Conservation (phyloP, 2,329 filamentous ascomycete species). For the Sphaceloma murrayae region DNA sequence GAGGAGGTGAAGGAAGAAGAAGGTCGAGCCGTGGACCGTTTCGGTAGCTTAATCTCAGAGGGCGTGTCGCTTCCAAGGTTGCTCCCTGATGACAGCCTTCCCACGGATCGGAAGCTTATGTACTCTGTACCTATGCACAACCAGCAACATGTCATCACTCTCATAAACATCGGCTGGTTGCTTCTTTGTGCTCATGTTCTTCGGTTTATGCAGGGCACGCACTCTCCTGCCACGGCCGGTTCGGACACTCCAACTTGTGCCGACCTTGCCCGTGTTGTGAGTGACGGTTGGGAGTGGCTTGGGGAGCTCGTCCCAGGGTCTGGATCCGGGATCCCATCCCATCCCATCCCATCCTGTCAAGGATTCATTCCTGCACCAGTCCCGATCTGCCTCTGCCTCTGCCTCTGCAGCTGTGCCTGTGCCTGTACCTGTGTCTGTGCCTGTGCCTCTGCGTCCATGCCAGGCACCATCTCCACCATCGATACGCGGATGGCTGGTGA, state of each 20-base stretch:
- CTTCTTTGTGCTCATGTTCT: background rate
- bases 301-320: slow-evolving; percentile 8
- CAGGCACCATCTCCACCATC: background rate
- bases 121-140: background rate
- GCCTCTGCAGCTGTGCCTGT: background rate
- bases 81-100: background rate
- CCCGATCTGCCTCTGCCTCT: slow-evolving; percentile 6
- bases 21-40: slow-evolving; percentile 14
- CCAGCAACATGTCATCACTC: slow-evolving; percentile 6
- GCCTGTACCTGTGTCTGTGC: too few relatives aligned
- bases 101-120: slow-evolving; percentile 5
- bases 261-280: too few relatives aligned
- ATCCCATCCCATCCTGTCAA: too few relatives aligned
- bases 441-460: background rate
- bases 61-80: slow-evolving; percentile 4
- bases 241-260: too few relatives aligned
- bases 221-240: too few relatives aligned
- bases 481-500: background rate
- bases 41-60: slow-evolving; percentile 14
- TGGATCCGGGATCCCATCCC: slow-evolving; percentile 14
- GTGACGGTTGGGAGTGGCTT: slow-evolving; percentile 10
- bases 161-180: too few relatives aligned
- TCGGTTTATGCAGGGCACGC: slow-evolving; percentile 6
- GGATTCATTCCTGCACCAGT: slow-evolving; percentile 14
- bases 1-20: too few relatives aligned